Percentiles rank a stretch among this genome's conserved stretches.
These are phyloP conservation scores for Garcileccinum viscosum DNA, from an alignment of 1,284 basidiomycete species.

Conservation along the genomic window DNA sequence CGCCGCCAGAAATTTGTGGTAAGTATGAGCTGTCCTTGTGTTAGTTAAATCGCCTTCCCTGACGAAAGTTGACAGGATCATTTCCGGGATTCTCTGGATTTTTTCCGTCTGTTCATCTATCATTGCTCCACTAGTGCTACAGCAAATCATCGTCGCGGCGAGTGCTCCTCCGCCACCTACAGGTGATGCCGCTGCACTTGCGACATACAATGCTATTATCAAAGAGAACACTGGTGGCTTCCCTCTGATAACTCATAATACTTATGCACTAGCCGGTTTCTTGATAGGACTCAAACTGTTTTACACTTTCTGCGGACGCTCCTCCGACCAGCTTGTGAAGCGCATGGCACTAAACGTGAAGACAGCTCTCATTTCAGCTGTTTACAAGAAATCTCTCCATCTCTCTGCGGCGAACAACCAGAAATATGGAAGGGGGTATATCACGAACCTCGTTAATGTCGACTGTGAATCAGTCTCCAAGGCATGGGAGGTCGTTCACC, in stretches of 20 bases:
- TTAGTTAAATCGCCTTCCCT: background rate
- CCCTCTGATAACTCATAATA: constrained; percentile 33
- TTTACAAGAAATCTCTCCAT: constrained; percentile 38
- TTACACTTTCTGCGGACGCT: constrained; percentile 32
- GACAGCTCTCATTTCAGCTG: constrained; percentile 35
- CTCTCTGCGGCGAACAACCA: constrained; percentile 34
- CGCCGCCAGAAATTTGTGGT: constrained; percentile 24
- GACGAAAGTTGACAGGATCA: constrained; percentile 22
- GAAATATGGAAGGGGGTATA: constrained; percentile 34
- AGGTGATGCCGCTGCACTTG: constrained; percentile 28
- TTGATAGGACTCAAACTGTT: constrained; percentile 34
- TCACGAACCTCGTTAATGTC: constrained; percentile 39
- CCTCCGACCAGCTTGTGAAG: constrained; percentile 38
- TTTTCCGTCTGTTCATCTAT: constrained; percentile 29
- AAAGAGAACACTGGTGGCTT: constrained; percentile 33
- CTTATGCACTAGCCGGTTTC: constrained; percentile 31
- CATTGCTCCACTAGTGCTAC: constrained; percentile 31
- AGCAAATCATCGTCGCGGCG: constrained; percentile 36
- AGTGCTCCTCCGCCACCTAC: constrained; percentile 25
- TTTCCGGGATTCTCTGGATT: constrained; percentile 37
- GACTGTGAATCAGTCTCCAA: constrained; percentile 38
- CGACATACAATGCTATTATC: constrained; percentile 26
- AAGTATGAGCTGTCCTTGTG: background rate
- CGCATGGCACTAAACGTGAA: constrained; percentile 38
- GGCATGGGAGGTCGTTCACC: constrained; percentile 36